Percentiles rank a stretch among this genome's conserved stretches.
Conservation (phyloP, 179 eudicot genomes). For the Sideroxylon spinosum region DNA sequence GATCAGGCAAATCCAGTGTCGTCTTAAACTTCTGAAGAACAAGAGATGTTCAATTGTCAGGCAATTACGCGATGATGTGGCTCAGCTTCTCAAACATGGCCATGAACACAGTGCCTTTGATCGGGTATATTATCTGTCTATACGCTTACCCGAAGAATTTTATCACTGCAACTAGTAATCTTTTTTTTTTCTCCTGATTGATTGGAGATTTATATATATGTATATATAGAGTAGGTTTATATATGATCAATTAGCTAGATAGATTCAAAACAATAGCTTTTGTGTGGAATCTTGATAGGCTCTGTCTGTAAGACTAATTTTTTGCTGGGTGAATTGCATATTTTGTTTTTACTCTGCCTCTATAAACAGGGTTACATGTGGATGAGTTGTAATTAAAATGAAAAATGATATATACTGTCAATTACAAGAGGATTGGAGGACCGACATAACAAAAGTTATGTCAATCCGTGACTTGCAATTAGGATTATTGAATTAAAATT, state of each 20-base stretch:
- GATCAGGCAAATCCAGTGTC: constrained; percentile 53
- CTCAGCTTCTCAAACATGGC: constrained; percentile 54
- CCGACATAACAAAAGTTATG: too few relatives aligned
- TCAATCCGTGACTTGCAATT: too few relatives aligned
- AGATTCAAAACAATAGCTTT: neutral
- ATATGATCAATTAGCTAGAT: neutral
- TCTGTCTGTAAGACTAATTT: neutral
- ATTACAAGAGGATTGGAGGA: too few relatives aligned
- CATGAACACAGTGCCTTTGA: constrained; percentile 44
- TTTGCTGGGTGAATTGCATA: neutral
- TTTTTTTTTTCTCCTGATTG: neutral
- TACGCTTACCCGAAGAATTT: neutral
- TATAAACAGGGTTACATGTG: neutral
- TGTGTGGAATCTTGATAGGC: neutral
- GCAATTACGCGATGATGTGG: constrained; percentile 47
- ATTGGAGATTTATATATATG: neutral
- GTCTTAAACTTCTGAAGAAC: constrained; percentile 59
- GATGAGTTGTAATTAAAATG: too few relatives aligned
- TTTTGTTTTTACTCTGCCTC: neutral
- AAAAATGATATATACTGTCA: too few relatives aligned
- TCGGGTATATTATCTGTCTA: constrained; percentile 37
- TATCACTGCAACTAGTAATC: neutral
- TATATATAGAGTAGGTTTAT: too few relatives aligned
- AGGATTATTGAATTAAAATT: too few relatives aligned
- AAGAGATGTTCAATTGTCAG: constrained; percentile 46